These are phyloP conservation scores for Coriolopsis trogii DNA, from an alignment of 1,284 basidiomycete genomes.

Conservation along the genomic window DNA sequence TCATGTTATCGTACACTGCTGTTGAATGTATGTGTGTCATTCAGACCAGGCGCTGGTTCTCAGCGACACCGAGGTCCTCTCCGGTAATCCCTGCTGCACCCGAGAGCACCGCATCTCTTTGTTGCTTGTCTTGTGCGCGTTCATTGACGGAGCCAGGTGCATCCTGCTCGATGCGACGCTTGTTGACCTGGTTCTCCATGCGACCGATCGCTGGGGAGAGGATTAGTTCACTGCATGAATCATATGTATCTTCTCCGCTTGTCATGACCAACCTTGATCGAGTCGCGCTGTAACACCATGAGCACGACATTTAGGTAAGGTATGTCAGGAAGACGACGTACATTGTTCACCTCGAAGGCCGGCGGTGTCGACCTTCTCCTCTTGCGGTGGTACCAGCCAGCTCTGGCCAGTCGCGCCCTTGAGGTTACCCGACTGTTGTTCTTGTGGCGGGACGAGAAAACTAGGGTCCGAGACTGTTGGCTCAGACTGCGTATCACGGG, in stretches of 20 bases:
- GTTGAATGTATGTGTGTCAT: not conserved
- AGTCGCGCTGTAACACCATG: constrained; percentile 7
- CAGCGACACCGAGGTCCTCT: constrained; percentile 23
- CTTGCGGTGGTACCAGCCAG: constrained; percentile 18
- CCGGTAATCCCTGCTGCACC: constrained; percentile 26
- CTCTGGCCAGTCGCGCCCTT: not conserved
- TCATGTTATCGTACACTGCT: too few relatives aligned
- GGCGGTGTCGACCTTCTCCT: constrained; percentile 14
- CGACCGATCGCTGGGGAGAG: constrained; percentile 15
- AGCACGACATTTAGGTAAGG: not conserved
- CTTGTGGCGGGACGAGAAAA: constrained; percentile 25
- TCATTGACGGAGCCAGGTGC: constrained; percentile 7
- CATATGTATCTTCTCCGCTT: too few relatives aligned
- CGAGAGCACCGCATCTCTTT: constrained; percentile 22
- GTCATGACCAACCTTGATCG: constrained; percentile 9
- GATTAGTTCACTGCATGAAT: not conserved
- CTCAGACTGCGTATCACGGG: constrained; percentile 8
- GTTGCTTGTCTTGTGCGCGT: constrained; percentile 13
- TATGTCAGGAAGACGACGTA: not conserved
- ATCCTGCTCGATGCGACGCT: constrained; percentile 14
- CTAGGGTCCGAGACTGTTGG: constrained; percentile 16
- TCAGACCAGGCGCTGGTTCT: constrained; percentile 19
- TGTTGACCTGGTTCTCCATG: constrained; percentile 16
- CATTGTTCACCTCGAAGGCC: constrained; percentile 10
- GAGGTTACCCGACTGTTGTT: constrained; percentile 14